A percentile compares a stretch with the other conserved stretches of the same genome.
These are phyloP conservation scores for Aspergillus sp. DNA, from an alignment of 2,329 filamentous ascomycete genomes.

Conservation along the genomic window DNA sequence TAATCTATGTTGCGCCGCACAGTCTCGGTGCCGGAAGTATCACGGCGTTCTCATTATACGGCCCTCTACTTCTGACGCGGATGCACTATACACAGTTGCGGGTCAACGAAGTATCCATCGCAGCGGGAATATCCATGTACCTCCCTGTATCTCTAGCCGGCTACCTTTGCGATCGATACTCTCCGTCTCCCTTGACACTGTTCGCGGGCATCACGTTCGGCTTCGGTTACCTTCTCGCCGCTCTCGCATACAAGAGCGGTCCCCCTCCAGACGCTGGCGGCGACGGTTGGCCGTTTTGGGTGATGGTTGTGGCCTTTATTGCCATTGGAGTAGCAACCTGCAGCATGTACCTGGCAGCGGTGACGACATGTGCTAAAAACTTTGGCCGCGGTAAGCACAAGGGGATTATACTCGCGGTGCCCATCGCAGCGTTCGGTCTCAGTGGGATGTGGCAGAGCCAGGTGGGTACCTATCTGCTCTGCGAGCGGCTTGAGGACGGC, in stretches of 20 bases:
- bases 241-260: slow-evolving; percentile 71
- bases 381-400: slow-evolving; percentile 88
- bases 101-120: slow-evolving; percentile 87
- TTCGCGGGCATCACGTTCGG: slow-evolving; percentile 76
- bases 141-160: slow-evolving; percentile 88
- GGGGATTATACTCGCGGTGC: slow-evolving; percentile 84
- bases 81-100: slow-evolving; percentile 89
- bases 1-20: slow-evolving; percentile 14
- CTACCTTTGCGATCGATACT: slow-evolving; percentile 87
- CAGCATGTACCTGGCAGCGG: slow-evolving; percentile 83
- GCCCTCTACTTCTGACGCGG: slow-evolving; percentile 82
- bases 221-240: slow-evolving; percentile 80
- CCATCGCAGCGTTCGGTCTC: slow-evolving; percentile 89
- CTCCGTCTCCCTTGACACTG: slow-evolving; percentile 76
- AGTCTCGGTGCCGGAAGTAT: slow-evolving; percentile 86
- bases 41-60: slow-evolving; percentile 92
- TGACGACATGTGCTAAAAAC: slow-evolving; percentile 98
- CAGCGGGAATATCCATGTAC: slow-evolving; percentile 86
- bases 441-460: slow-evolving; percentile 97
- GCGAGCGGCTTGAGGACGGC: slow-evolving; percentile 69
- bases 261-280: slow-evolving; percentile 57
- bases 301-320: slow-evolving; percentile 86
- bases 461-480: slow-evolving; percentile 77
- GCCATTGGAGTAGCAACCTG: slow-evolving; percentile 82
- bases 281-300: slow-evolving; percentile 71